These are phyloP conservation scores for Byssochlamys sp. DNA, from an alignment of 2,329 filamentous ascomycete species.

Conservation along the genomic window DNA sequence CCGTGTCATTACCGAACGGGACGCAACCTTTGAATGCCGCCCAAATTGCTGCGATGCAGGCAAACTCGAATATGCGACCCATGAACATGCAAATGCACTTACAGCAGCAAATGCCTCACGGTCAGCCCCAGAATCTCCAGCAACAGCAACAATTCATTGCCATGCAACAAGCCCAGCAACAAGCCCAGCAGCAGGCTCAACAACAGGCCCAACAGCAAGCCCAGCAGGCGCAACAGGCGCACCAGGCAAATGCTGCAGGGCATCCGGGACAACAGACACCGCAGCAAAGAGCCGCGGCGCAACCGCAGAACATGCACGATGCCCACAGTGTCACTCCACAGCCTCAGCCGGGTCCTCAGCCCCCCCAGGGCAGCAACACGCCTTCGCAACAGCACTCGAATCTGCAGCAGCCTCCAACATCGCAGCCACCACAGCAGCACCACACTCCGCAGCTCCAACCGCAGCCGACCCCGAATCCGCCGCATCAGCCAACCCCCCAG, in stretches of 20 bases:
- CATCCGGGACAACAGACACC: slow-evolving; percentile 31
- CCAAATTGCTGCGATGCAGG: slow-evolving; percentile 36
- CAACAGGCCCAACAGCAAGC: slow-evolving; percentile 17
- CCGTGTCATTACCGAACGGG: slow-evolving; percentile 33
- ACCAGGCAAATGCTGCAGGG: slow-evolving; percentile 24
- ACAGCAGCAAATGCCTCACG: slow-evolving; percentile 33
- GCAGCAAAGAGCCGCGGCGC: slow-evolving; percentile 32
- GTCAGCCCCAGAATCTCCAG: slow-evolving; percentile 34
- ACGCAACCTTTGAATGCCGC: slow-evolving; percentile 31
- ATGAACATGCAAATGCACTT: slow-evolving; percentile 31
- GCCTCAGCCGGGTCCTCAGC: slow-evolving; percentile 33
- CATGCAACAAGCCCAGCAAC: slow-evolving; percentile 20
- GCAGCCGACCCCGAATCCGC: slow-evolving; percentile 27
- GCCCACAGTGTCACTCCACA: slow-evolving; percentile 34
- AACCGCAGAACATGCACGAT: slow-evolving; percentile 35
- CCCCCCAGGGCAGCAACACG: slow-evolving; percentile 29
- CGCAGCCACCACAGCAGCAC: slow-evolving; percentile 27
- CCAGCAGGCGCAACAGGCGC: slow-evolving; percentile 15
- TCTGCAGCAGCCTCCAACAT: slow-evolving; percentile 20
- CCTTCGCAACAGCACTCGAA: slow-evolving; percentile 27
- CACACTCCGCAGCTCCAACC: slow-evolving; percentile 22
- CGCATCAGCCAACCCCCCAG: slow-evolving; percentile 30
- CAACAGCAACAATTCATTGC: slow-evolving; percentile 28
- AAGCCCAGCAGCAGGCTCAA: slow-evolving; percentile 14
- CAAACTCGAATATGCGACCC: slow-evolving; percentile 31